A percentile compares a stretch with the other conserved stretches of the same genome.
phyloP scores from a whole-genome alignment of 1,284 basidiomycete genomes.

The Fomitiporia mediterranea region DNA sequence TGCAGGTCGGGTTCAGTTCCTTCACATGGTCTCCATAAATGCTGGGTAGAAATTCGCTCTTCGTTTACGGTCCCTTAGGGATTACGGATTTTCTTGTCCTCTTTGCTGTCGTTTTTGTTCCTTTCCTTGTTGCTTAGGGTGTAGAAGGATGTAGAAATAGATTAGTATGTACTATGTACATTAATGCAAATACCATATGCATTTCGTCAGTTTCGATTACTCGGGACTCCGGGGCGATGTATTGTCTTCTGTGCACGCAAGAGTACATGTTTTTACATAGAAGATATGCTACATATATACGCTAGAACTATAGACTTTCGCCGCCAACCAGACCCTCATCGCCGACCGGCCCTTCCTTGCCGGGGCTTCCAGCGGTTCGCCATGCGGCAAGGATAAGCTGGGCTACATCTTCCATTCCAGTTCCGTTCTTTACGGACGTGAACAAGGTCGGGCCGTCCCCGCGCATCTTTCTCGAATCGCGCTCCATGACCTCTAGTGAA shows the following conservation, averaged over 20 bases:
- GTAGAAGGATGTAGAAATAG: background rate
- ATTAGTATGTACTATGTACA: background rate
- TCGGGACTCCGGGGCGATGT: too few relatives aligned
- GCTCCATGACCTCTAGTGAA: slow-evolving; percentile 91
- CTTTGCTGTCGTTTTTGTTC: background rate
- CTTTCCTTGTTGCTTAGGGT: background rate
- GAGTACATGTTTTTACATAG: too few relatives aligned
- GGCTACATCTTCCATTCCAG: slow-evolving; percentile 81
- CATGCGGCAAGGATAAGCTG: slow-evolving; percentile 85
- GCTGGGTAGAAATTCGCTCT: too few relatives aligned
- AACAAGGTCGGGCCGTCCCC: slow-evolving; percentile 94
- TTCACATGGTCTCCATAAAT: background rate
- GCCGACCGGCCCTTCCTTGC: slow-evolving; percentile 48
- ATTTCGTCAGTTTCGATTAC: too few relatives aligned
- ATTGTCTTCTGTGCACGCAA: too few relatives aligned
- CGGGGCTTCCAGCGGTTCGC: slow-evolving; percentile 72
- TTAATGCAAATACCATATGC: too few relatives aligned
- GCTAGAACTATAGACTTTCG: too few relatives aligned
- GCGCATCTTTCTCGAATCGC: slow-evolving; percentile 90
- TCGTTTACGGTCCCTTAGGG: too few relatives aligned
- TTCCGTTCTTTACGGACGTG: slow-evolving; percentile 76
- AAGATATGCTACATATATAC: background rate
- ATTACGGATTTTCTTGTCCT: background rate
- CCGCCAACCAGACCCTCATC: slow-evolving; percentile 24
- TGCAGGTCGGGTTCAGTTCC: background rate